Percentiles rank a stretch among this genome's conserved stretches.
phyloP scores from a whole-genome alignment of 176 grass and related monocot species.

The Avena atlantica region DNA sequence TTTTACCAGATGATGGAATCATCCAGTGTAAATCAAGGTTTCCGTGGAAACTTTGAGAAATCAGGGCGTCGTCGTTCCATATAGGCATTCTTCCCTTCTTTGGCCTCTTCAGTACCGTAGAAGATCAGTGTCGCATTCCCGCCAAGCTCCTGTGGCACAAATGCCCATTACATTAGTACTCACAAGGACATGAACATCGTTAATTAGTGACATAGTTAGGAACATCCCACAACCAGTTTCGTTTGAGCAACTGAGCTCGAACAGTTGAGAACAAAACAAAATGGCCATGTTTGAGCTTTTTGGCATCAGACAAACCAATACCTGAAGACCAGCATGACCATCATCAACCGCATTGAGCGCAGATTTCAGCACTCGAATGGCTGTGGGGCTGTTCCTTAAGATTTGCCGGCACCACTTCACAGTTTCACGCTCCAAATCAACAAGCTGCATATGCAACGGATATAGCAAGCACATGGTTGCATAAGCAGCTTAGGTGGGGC shows the following conservation, averaged over 20 bases:
- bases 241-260: background rate
- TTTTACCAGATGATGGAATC: background rate
- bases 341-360: constrained; percentile 90
- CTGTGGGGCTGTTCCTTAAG: constrained; percentile 81
- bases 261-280: background rate
- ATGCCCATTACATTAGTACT: background rate
- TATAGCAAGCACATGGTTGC: background rate
- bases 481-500: background rate
- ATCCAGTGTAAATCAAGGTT: constrained; percentile 51
- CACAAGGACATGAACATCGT: background rate
- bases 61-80: constrained; percentile 74
- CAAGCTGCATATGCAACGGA: constrained; percentile 56
- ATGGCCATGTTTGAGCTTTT: background rate
- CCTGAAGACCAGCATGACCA: constrained; percentile 88
- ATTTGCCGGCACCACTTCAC: constrained; percentile 90
- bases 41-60: constrained; percentile 89
- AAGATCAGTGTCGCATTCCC: constrained; percentile 91
- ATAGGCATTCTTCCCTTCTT: constrained; percentile 85
- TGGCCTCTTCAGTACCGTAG: constrained; percentile 84
- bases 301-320: constrained; percentile 20
- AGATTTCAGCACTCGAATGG: constrained; percentile 85
- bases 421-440: constrained; percentile 77
- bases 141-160: constrained; percentile 67
- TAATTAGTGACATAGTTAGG: background rate
- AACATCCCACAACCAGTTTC: constrained; percentile 18